Conservation (phyloP, 2,329 filamentous ascomycete species). For the Arthrinium puccinioides region DNA sequence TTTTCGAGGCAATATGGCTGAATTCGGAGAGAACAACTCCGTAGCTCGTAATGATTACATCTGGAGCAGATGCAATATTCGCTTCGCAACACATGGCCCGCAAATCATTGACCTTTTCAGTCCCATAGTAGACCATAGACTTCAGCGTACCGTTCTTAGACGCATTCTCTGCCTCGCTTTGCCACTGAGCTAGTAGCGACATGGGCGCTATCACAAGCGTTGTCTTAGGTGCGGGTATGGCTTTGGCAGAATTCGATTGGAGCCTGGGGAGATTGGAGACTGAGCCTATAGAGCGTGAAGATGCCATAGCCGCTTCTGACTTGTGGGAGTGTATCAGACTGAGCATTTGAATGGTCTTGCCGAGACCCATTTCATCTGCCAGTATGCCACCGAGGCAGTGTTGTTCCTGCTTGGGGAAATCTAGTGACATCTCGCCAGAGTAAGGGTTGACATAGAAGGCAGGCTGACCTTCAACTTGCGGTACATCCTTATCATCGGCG, state of each 20-base stretch:
- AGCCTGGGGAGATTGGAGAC: constrained; percentile 58
- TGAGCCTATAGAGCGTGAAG: constrained; percentile 30
- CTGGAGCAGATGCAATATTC: constrained; percentile 70
- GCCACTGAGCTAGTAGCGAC: constrained; percentile 94
- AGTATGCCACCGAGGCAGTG: constrained; percentile 89
- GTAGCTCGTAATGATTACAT: constrained; percentile 92
- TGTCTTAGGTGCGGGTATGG: constrained; percentile 72
- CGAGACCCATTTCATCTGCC: constrained; percentile 95
- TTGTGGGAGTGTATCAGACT: constrained; percentile 83
- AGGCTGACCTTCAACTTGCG: constrained; percentile 54
- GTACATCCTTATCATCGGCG: constrained; percentile 71
- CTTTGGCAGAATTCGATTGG: constrained; percentile 44
- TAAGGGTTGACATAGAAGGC: constrained; percentile 96
- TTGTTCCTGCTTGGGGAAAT: constrained; percentile 91
- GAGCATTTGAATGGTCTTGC: constrained; percentile 98
- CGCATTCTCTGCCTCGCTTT: constrained; percentile 87
- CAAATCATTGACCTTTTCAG: constrained; percentile 73
- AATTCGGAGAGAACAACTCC: constrained; percentile 88
- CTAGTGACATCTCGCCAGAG: constrained; percentile 83
- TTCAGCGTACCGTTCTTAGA: constrained; percentile 78
- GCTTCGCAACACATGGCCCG: constrained; percentile 69
- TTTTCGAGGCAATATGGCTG: constrained; percentile 60
- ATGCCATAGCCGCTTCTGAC: constrained; percentile 43
- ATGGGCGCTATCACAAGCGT: constrained; percentile 95
- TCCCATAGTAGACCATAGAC: constrained; percentile 85